Conservation (phyloP, 129 eudicot genomes). For the Helianthus tuberosus region DNA sequence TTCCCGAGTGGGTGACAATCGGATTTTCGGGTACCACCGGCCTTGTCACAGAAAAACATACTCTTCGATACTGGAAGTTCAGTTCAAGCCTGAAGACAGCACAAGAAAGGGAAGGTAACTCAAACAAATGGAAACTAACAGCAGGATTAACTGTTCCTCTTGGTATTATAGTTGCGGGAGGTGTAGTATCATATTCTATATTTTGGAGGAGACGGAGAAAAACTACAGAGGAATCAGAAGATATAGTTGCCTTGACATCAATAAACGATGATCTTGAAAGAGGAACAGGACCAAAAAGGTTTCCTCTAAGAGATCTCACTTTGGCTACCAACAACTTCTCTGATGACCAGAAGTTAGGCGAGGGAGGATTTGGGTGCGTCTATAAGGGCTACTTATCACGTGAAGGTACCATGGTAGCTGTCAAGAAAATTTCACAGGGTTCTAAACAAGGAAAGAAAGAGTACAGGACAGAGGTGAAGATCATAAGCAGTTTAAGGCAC, state of each 20-base stretch:
- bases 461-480: slow-evolving; percentile 53
- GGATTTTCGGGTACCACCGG: slow-evolving; percentile 52
- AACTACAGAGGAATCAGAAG: background rate
- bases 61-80: slow-evolving; percentile 41
- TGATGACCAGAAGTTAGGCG: slow-evolving; percentile 42
- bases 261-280: too few species aligned
- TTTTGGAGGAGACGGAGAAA: slow-evolving; percentile 4
- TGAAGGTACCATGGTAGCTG: slow-evolving; percentile 35
- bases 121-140: slow-evolving; percentile 2
- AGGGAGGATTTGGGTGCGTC: slow-evolving; percentile 61
- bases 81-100: slow-evolving; percentile 23
- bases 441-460: slow-evolving; percentile 60
- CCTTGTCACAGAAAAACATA: background rate
- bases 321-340: slow-evolving; percentile 48
- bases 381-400: slow-evolving; percentile 43
- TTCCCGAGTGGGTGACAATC: slow-evolving; percentile 38
- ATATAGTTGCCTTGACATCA: slow-evolving; percentile 20
- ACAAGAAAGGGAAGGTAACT: background rate
- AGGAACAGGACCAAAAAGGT: slow-evolving; percentile 42
- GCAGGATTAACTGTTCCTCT: slow-evolving; percentile 18
- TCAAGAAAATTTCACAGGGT: slow-evolving; percentile 49
- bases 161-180: slow-evolving; percentile 10
- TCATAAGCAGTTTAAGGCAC: slow-evolving; percentile 52
- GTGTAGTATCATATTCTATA: background rate
- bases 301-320: slow-evolving; percentile 31